A percentile compares a stretch with the other conserved stretches of the same genome.
Evolutionary conservation across 345 rosid species (phyloP).

Genomic region (Reutealis trisperma): DNA sequence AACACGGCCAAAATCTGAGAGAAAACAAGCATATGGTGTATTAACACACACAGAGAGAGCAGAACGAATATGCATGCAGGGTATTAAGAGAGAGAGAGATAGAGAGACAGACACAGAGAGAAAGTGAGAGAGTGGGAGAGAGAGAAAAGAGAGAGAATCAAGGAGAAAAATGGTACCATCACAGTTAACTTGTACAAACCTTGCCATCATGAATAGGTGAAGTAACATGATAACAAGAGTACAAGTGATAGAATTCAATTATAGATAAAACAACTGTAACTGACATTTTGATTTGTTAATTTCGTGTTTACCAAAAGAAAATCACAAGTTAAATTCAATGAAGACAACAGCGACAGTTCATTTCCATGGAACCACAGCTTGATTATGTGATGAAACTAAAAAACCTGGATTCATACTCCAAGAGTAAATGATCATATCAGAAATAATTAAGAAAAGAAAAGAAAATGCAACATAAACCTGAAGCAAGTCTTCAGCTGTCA

Average conservation of each 20-base stretch:
- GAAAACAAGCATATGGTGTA: neutral
- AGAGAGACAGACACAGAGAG: neutral
- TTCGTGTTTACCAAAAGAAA: neutral
- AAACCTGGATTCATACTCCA: neutral
- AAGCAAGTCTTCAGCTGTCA: constrained; percentile 56
- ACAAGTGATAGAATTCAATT: neutral
- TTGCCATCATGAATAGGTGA: neutral
- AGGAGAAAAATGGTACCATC: neutral
- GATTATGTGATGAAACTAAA: neutral
- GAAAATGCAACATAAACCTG: constrained; percentile 44
- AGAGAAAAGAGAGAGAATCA: too few relatives aligned
- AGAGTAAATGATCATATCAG: neutral
- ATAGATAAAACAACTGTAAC: neutral
- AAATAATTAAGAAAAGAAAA: neutral
- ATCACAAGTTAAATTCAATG: neutral
- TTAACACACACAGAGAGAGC: too few relatives aligned
- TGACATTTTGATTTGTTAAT: neutral
- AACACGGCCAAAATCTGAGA: constrained; percentile 60
- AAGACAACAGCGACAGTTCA: neutral
- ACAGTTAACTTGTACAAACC: neutral
- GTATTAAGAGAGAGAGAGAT: neutral
- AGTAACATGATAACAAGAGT: neutral
- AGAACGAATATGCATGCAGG: too few relatives aligned
- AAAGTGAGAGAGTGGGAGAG: too few relatives aligned
- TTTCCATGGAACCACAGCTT: neutral